These are phyloP conservation scores for Aspergillus fumigatus DNA, from an alignment of 2,329 filamentous ascomycete genomes.

Conservation along the genomic window DNA sequence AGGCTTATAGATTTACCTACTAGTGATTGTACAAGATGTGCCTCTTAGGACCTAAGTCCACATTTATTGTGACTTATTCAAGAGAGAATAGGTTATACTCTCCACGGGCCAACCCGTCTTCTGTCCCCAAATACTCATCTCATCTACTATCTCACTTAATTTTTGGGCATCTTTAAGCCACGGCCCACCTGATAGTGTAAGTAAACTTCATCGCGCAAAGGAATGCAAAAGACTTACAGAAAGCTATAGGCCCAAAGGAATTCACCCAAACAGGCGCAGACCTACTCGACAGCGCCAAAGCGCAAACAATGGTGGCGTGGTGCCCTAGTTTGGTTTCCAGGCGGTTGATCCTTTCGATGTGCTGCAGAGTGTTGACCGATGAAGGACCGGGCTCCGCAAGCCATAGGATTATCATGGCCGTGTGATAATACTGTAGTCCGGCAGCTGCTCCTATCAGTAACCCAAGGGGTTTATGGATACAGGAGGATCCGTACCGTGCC, in stretches of 20 bases:
- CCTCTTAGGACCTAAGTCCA: too few species aligned
- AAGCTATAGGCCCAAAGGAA: slow-evolving; percentile 47
- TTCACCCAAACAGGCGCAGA: slow-evolving; percentile 45
- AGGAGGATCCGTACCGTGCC: slow-evolving; percentile 36
- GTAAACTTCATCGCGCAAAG: neutral
- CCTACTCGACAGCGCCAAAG: slow-evolving; percentile 44
- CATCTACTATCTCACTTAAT: neutral
- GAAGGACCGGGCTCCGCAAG: slow-evolving; percentile 10
- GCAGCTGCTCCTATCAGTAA: slow-evolving; percentile 29
- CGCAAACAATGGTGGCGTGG: slow-evolving; percentile 39
- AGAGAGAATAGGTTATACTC: neutral
- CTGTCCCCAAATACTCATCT: slow-evolving; percentile 1
- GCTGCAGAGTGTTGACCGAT: slow-evolving; percentile 13
- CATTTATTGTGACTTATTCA: neutral
- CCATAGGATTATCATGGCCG: slow-evolving; percentile 31
- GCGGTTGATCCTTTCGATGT: slow-evolving; percentile 4
- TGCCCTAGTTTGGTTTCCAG: slow-evolving; percentile 25
- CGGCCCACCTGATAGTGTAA: slow-evolving; percentile 10
- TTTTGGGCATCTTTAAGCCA: slow-evolving; percentile 9
- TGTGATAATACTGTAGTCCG: slow-evolving; percentile 42
- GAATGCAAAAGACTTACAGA: slow-evolving; percentile 32
- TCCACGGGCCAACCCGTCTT: slow-evolving; percentile 8
- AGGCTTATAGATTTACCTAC: too few species aligned
- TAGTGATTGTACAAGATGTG: too few species aligned
- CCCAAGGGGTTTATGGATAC: neutral